Conservation (phyloP, 164 flowering plant genomes). For the Vitis rupestris region DNA sequence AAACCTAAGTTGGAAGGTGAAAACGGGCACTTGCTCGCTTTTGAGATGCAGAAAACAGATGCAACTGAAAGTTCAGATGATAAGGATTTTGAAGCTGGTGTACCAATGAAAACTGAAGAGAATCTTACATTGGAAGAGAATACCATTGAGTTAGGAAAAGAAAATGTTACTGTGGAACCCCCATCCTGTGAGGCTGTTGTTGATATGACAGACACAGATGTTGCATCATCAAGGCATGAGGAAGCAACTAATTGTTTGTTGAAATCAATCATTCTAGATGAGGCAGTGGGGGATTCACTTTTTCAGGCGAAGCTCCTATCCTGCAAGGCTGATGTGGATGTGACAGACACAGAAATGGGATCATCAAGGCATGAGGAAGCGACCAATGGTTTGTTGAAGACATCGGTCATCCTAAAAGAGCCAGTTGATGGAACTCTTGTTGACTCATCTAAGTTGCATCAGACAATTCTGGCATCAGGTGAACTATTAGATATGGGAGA, state of each 20-base stretch:
- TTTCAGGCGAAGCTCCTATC: conserved; percentile 10
- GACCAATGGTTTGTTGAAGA: conserved; percentile 1
- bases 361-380: not conserved
- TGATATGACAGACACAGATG: conserved; percentile 16
- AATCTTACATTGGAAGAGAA: conserved; percentile 15
- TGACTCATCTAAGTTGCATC: conserved; percentile 9
- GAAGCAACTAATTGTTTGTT: not conserved
- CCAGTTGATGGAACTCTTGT: conserved; percentile 2
- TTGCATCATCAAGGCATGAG: not conserved
- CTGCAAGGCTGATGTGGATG: conserved; percentile 18
- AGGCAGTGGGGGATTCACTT: not conserved
- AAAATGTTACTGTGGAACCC: conserved; percentile 8
- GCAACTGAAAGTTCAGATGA: conserved; percentile 11
- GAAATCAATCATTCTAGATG: not conserved
- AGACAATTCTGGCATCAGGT: conserved; percentile 5
- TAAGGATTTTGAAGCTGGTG: conserved; percentile 17
- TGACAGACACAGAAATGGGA: conserved; percentile 10
- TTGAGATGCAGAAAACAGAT: conserved; percentile 9
- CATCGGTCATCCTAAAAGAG: not conserved
- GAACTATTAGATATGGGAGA: conserved; percentile 9
- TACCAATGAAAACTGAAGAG: conserved; percentile 12
- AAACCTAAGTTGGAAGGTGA: conserved; percentile 6
- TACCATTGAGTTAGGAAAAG: conserved; percentile 1
- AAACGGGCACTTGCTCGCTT: not conserved
- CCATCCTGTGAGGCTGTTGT: conserved; percentile 13